Evolutionary conservation across 352 stramenopile species (phyloP).

Genomic region (Thalassiosira hispida): DNA sequence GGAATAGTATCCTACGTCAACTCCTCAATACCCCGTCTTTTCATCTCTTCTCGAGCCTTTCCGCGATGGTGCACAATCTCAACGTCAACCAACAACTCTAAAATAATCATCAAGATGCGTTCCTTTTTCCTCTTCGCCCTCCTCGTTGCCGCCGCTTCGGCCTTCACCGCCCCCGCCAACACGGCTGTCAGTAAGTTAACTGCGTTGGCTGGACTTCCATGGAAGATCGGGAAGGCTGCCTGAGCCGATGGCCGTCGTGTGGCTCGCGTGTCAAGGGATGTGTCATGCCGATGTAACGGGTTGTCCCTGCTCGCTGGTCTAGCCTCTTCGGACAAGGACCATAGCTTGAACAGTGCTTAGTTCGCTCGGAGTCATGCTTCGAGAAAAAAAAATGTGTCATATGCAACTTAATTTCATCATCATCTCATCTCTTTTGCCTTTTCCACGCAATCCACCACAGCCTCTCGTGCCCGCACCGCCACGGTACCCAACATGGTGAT

Average conservation of each 20-base stretch:
- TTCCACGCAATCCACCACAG: neutral
- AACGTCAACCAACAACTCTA: neutral
- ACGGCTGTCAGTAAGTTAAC: constrained; percentile 68
- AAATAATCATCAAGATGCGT: constrained; percentile 51
- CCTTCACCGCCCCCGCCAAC: constrained; percentile 76
- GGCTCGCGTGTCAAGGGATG: too few relatives aligned
- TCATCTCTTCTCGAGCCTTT: neutral
- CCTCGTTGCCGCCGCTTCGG: constrained; percentile 70
- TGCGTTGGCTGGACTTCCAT: neutral
- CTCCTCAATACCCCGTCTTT: too few relatives aligned
- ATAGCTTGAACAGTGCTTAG: too few relatives aligned
- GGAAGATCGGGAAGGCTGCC: neutral
- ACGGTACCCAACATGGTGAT: constrained; percentile 72
- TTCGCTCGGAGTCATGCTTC: too few relatives aligned
- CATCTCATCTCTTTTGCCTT: constrained; percentile 6
- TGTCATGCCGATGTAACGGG: too few relatives aligned
- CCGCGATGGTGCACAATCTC: constrained; percentile 25
- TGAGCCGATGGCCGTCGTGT: too few relatives aligned
- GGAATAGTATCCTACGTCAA: constrained; percentile 12
- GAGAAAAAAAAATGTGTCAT: too few relatives aligned
- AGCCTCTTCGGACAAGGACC: too few relatives aligned
- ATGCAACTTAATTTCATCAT: too few relatives aligned
- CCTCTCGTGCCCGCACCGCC: constrained; percentile 30
- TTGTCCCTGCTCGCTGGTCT: too few relatives aligned
- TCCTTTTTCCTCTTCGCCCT: constrained; percentile 78